Evolutionary conservation across 192 early-diverging fungal genomes (phyloP), one percentile per base, ranked within the genome.

Genomic region (Physocladia obscura): DNA sequence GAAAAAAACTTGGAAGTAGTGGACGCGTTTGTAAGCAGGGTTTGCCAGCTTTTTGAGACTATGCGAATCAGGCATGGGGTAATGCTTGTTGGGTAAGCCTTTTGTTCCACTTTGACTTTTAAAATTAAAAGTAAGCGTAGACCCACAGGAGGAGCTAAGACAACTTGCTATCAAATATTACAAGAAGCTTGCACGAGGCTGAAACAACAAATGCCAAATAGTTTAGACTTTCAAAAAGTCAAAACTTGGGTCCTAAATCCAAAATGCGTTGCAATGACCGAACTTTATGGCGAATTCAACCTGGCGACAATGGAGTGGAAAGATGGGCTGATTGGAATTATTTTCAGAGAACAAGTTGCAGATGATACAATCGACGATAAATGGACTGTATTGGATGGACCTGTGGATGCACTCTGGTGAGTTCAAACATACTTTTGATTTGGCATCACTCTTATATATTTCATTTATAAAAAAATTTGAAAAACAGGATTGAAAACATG

Each of bases 221-320:
- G 52, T 26, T 57, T 34, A n/a, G 82, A 84, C 48, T 81, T 80
- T 54, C 74, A 84, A 52, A 72, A 69, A 19, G 73, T 87, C 49
- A 82, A 81, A 49, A 82, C 82, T 32, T 87, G 81, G 81, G 79
- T 84, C 4, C 62, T 87, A 19, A 87, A 87, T 76, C 85, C 85
- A 54, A 87, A 87, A 73, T 84, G 82, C 67, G 78, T 87, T 27
- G 71, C 81, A 5, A 87, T 87, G 85, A 82, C 67, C 24, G 85
- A 87, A 61, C 76, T 87, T 5, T 87, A 87, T 62, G 85, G 85
- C 21, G 85, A 84, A 64, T 84, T 87, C 57, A 87, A 87, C 57
- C 36, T 65, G 8, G 57, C 81, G 0, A 87, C 85, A 0, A 87
- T 87, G 85, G 85, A 87, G 62, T 87, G 85, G 85, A 84, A 82